phyloP scores from a whole-genome alignment of 2,329 filamentous ascomycete genomes.

The Nemania diffusa region DNA sequence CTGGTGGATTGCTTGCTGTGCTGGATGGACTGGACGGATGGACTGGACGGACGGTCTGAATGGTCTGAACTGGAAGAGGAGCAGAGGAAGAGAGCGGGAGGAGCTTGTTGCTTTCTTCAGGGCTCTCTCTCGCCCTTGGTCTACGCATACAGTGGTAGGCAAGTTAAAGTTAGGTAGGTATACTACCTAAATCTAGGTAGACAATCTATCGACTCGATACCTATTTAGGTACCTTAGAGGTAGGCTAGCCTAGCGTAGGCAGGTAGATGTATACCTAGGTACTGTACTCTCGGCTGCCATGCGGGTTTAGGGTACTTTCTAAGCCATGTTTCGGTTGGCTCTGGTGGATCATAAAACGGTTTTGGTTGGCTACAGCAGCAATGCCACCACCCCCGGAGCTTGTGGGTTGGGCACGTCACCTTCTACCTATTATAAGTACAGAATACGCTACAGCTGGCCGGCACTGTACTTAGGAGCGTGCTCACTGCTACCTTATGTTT shows the following conservation, averaged over 20 bases:
- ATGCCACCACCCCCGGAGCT: neutral
- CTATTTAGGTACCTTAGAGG: neutral
- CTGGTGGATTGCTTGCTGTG: constrained; percentile 12
- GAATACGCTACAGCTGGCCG: neutral
- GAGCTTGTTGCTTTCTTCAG: neutral
- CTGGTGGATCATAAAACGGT: neutral
- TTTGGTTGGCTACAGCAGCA: constrained; percentile 6
- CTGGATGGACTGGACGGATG: neutral
- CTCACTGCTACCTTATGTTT: neutral
- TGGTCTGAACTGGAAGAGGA: constrained; percentile 1
- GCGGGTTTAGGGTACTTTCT: constrained; percentile 1
- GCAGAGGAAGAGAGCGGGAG: neutral
- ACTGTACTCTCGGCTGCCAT: neutral
- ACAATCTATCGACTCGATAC: neutral
- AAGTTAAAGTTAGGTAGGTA: too few species aligned
- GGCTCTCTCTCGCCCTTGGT: neutral
- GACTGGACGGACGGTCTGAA: neutral
- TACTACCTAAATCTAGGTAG: neutral
- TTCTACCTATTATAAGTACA: constrained; percentile 8
- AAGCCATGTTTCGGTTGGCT: constrained; percentile 11
- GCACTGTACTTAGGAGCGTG: neutral
- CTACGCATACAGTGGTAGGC: neutral
- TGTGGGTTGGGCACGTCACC: constrained; percentile 15
- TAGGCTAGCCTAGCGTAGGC: neutral
- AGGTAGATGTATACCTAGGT: neutral